These are phyloP conservation scores for Pyrus hybrid DNA, from an alignment of 331 rosid species.

Conservation along the genomic window DNA sequence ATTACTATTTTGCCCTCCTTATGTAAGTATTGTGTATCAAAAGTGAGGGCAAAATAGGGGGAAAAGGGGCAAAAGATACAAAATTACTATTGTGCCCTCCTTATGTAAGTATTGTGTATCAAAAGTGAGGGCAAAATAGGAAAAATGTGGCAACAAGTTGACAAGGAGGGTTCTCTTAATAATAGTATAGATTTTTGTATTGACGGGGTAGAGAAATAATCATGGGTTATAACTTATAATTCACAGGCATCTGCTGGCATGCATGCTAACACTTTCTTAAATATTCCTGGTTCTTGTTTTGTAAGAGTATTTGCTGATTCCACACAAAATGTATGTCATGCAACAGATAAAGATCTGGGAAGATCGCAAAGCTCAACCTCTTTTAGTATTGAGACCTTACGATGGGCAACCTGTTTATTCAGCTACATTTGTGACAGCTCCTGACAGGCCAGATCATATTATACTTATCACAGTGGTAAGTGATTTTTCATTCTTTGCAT, in stretches of 20 bases:
- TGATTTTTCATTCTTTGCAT: not conserved
- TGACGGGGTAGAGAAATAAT: not conserved
- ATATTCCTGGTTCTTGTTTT: not conserved
- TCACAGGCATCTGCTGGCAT: not conserved
- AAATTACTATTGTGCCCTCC: too few species aligned
- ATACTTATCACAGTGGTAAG: slow-evolving; percentile 86
- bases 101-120: too few species aligned
- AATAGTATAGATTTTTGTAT: too few species aligned
- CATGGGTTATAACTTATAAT: not conserved
- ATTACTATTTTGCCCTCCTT: too few species aligned
- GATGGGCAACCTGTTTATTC: slow-evolving; percentile 87
- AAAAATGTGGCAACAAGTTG: too few species aligned
- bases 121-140: too few species aligned
- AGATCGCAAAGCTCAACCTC: slow-evolving; percentile 82
- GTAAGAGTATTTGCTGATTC: not conserved
- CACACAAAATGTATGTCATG: slow-evolving; percentile 4
- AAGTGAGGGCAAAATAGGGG: too few species aligned
- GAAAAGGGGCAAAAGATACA: too few species aligned
- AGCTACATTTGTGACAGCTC: slow-evolving; percentile 78
- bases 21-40: too few species aligned
- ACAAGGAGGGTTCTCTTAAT: too few species aligned
- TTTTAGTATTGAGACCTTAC: slow-evolving; percentile 69
- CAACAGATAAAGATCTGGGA: slow-evolving; percentile 90
- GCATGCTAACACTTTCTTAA: not conserved
- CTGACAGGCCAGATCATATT: slow-evolving; percentile 79